A percentile compares a stretch with the other conserved stretches of the same genome.
phyloP scores from a whole-genome alignment of 192 early-diverging fungal genomes.

The Mortierella alpina region DNA sequence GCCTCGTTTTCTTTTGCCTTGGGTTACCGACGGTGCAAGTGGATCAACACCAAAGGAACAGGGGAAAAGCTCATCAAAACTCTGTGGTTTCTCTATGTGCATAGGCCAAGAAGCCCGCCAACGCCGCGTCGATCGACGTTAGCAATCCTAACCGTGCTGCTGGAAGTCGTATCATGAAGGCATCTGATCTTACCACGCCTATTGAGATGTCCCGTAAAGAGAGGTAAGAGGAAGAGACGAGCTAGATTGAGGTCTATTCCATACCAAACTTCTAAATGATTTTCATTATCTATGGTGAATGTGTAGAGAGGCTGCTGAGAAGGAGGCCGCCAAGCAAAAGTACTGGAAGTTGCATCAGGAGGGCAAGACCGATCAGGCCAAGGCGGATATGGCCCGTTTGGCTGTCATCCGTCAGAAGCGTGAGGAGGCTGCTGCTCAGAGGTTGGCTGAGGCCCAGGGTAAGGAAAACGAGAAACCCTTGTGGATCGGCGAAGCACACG shows the following conservation, averaged over 20 bases:
- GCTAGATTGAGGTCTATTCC: neutral
- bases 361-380: slow-evolving; percentile 66
- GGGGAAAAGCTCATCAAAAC: neutral
- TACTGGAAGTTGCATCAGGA: slow-evolving; percentile 65
- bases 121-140: slow-evolving; percentile 20
- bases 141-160: slow-evolving; percentile 48
- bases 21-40: neutral
- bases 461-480: neutral
- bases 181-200: slow-evolving; percentile 50
- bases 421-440: slow-evolving; percentile 62
- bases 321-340: slow-evolving; percentile 59
- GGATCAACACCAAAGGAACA: neutral
- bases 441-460: slow-evolving; percentile 59
- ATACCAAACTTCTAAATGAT: neutral
- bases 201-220: slow-evolving; percentile 56
- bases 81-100: neutral
- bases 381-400: slow-evolving; percentile 62
- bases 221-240: slow-evolving; percentile 15
- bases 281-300: neutral
- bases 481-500: too few relatives aligned
- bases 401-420: slow-evolving; percentile 62
- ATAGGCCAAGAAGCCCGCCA: slow-evolving; percentile 27
- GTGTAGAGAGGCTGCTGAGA: slow-evolving; percentile 63
- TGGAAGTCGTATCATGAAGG: slow-evolving; percentile 47
- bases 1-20: neutral